A percentile compares a stretch with the other conserved stretches of the same genome.
Evolutionary conservation across 371 early-diverging fungal species (phyloP).

Genomic region (Mortierella sp.): DNA sequence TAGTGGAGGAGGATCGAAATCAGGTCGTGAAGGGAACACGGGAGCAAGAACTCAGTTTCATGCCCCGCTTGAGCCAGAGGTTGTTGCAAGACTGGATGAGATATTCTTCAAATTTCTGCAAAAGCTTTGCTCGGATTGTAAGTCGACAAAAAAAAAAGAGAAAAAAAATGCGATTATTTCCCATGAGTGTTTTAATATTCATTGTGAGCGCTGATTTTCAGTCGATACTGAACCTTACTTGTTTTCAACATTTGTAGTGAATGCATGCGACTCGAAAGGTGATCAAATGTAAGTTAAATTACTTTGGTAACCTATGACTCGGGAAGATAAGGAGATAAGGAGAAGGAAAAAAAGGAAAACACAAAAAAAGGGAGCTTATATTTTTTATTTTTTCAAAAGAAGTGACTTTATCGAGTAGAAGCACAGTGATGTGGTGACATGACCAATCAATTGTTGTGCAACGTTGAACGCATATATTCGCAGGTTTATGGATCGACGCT

Average conservation of each 20-base stretch:
- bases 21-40: constrained; percentile 8
- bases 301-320: not conserved
- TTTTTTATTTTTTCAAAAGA: not conserved
- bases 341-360: not conserved
- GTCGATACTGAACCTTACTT: not conserved
- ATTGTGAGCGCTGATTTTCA: no score
- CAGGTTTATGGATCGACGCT: not conserved
- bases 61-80: constrained; percentile 63
- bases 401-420: not conserved
- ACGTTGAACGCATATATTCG: not conserved
- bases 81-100: constrained; percentile 64
- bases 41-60: constrained; percentile 58
- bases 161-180: not conserved
- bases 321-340: not conserved
- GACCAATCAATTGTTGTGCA: not conserved
- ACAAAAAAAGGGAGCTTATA: not conserved
- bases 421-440: not conserved
- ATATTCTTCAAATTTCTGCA: constrained; percentile 71
- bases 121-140: constrained; percentile 72
- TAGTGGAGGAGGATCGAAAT: not conserved
- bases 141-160: constrained; percentile 1
- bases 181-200: not conserved
- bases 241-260: constrained; percentile 54
- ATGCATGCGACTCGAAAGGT: constrained; percentile 68
- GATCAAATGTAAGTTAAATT: constrained; percentile 67